Base-by-base conservation (phyloP, 805 yeast genomes). In the Millerozyma acaciae region DNA sequence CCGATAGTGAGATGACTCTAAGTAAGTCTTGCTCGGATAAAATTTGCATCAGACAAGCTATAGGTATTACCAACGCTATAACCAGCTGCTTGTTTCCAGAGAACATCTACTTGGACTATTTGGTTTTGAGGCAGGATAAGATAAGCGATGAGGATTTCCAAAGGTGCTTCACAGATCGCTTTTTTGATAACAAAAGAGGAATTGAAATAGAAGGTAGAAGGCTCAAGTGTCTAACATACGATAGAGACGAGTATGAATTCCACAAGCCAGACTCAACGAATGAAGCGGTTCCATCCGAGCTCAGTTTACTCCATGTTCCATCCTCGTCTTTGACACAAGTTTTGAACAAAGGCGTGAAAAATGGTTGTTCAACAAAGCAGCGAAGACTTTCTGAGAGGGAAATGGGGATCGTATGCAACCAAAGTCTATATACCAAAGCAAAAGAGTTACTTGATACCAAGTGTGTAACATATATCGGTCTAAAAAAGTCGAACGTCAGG, bases 11-110 rank as follows among this genome's bases (percentile, higher is more conserved):
- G 2, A 42, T 77, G 4, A 74, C 95, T 0, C 55, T 73, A 30
- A 84, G 94, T 19, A 90, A 88, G 53, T 85, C 96, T 1, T 90
- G 97, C 53, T 78, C 94, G 1, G 97, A 90, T 53, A 90, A 90
- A 48, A 54, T 90, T 16, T 69, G 84, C 26, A 33, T 80, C 30
- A 70, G 70, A 38, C 96, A 86, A 51, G 57, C 62, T 21, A 62
- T 65, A 0, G 82, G 87, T 0, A 30, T 81, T 2, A 51, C 74
- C 26, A 80, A 72, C 44, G 49, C 74, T 4, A 31, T 72, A 6
- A 69, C 73, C 2, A 61, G 67, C 23, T 48, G 44, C 5, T 30
- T 52, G 9, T 44, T 53, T n/a, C 54, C 63, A 0, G 48, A 51
- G 0, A 63, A 65, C 4, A 48, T 62, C 9, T 71, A 41, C 36